Evolutionary conservation across 495 filamentous ascomycete species (phyloP).

Genomic region (Tuber brumale): DNA sequence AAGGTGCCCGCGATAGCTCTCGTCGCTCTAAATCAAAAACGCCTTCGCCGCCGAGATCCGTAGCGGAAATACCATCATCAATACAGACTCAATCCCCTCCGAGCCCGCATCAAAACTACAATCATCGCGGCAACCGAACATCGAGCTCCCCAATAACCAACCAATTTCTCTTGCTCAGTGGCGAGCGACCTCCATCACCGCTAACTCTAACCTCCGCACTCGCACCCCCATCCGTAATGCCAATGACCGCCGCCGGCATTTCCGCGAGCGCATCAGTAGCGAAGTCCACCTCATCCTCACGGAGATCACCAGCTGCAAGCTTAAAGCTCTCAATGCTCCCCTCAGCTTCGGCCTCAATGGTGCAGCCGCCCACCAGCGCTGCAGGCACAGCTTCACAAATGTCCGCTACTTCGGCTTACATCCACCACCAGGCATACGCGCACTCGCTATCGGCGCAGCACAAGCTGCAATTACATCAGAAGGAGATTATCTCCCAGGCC

Average conservation of each 20-base stretch:
- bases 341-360: constrained; percentile 8
- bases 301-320: constrained; percentile 24
- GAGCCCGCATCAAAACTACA: background rate
- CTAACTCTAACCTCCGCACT: constrained; percentile 29
- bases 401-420: constrained; percentile 11
- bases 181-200: constrained; percentile 31
- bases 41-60: constrained; percentile 9
- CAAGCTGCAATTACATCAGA: constrained; percentile 54
- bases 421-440: constrained; percentile 30
- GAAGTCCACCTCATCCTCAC: constrained; percentile 23
- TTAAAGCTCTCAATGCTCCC: constrained; percentile 35
- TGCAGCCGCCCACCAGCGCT: background rate
- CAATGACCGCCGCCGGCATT: constrained; percentile 34
- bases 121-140: background rate
- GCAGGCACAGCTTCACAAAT: constrained; percentile 6
- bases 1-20: constrained; percentile 7
- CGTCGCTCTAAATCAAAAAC: constrained; percentile 10
- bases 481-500: constrained; percentile 55
- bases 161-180: constrained; percentile 23
- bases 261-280: constrained; percentile 18
- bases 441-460: constrained; percentile 40
- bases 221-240: constrained; percentile 36
- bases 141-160: constrained; percentile 13
- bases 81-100: constrained; percentile 13
- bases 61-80: background rate